These are phyloP conservation scores for Quercus alba DNA, from an alignment of 306 rosid genomes.

Conservation along the genomic window DNA sequence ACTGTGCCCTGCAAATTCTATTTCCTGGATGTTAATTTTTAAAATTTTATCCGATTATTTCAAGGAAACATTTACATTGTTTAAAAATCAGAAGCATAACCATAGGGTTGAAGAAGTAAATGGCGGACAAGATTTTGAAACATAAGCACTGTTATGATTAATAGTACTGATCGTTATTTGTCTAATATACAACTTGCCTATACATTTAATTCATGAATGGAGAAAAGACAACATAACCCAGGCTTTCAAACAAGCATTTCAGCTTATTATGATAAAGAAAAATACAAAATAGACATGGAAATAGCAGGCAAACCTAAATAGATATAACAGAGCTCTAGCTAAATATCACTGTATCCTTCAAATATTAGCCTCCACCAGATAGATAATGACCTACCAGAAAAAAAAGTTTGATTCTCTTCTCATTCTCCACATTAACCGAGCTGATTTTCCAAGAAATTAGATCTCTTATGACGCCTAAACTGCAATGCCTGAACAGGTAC, in stretches of 20 bases:
- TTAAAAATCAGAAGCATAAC: slow-evolving; percentile 20
- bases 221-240: neutral
- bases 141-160: slow-evolving; percentile 1
- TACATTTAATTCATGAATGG: slow-evolving; percentile 2
- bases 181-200: slow-evolving; percentile 3
- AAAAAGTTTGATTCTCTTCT: neutral
- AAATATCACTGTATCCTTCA: neutral
- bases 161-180: neutral
- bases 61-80: slow-evolving; percentile 16
- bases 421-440: neutral
- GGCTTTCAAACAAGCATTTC: neutral
- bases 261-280: neutral
- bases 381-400: no score
- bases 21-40: slow-evolving; percentile 15
- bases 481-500: neutral
- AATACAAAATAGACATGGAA: slow-evolving; percentile 1
- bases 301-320: neutral
- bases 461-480: neutral
- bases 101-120: slow-evolving; percentile 10
- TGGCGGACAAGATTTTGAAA: slow-evolving; percentile 9
- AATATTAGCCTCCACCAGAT: neutral
- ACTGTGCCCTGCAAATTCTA: slow-evolving; percentile 27
- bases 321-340: neutral
- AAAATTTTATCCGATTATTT: slow-evolving; percentile 18
- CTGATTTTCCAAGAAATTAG: neutral